phyloP scores from a whole-genome alignment of 805 yeast species.

The Wickerhamomyces bisporus region DNA sequence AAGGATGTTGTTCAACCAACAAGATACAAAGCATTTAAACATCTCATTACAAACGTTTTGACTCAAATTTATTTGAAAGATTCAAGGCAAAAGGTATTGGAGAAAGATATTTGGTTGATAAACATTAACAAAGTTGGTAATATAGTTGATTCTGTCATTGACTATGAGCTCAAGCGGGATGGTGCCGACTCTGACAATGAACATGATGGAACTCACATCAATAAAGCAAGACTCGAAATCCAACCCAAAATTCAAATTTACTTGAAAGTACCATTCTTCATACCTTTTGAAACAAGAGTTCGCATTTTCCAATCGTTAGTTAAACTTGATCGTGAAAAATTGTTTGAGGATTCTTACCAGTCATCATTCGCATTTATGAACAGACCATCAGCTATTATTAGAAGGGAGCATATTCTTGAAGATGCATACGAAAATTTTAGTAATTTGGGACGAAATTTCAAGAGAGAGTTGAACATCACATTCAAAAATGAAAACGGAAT shows the following conservation, averaged over 20 bases:
- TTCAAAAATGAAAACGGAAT: slow-evolving; percentile 69
- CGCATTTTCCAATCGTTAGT: slow-evolving; percentile 63
- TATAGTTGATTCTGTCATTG: slow-evolving; percentile 33
- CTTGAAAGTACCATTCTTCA: slow-evolving; percentile 68
- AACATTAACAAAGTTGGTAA: slow-evolving; percentile 25
- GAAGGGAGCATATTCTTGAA: slow-evolving; percentile 64
- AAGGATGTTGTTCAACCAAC: background rate
- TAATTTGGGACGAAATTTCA: slow-evolving; percentile 49
- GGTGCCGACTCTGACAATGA: slow-evolving; percentile 21
- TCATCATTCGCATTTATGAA: slow-evolving; percentile 11
- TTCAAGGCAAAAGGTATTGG: slow-evolving; percentile 51
- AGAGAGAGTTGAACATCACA: slow-evolving; percentile 52
- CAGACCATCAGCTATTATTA: slow-evolving; percentile 44
- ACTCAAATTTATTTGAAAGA: slow-evolving; percentile 65
- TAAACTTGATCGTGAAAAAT: slow-evolving; percentile 41
- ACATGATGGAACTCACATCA: slow-evolving; percentile 13
- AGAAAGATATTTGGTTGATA: slow-evolving; percentile 50
- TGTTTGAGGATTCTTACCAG: slow-evolving; percentile 1
- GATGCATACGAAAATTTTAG: slow-evolving; percentile 68
- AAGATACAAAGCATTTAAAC: slow-evolving; percentile 20
- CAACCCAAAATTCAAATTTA: slow-evolving; percentile 44
- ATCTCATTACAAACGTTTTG: slow-evolving; percentile 44
- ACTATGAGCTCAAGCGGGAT: slow-evolving; percentile 36
- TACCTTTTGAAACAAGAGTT: slow-evolving; percentile 72
- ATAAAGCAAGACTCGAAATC: slow-evolving; percentile 9